Conservation (phyloP, 2,329 filamentous ascomycete genomes). For the Aulographum hederae region DNA sequence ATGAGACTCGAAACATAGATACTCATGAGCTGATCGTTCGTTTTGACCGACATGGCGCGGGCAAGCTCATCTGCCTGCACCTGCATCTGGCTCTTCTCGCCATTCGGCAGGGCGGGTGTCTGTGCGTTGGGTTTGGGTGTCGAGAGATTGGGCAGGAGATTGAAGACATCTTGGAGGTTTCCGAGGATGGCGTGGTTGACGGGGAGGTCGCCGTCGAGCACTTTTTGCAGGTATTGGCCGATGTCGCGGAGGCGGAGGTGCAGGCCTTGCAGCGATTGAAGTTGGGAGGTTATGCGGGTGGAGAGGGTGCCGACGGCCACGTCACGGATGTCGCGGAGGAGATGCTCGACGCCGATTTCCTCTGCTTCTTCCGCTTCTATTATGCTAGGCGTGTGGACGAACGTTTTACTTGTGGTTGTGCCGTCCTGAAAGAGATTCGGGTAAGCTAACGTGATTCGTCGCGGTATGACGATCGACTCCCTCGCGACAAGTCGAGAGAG, state of each 20-base stretch:
- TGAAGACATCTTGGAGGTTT: conserved; percentile 98
- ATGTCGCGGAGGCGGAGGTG: conserved; percentile 92
- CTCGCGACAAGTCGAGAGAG: neutral
- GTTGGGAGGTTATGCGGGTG: conserved; percentile 90
- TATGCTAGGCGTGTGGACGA: conserved; percentile 93
- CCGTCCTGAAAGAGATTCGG: conserved; percentile 49
- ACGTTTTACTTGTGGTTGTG: conserved; percentile 90
- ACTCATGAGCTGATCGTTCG: conserved; percentile 95
- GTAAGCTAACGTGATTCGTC: conserved; percentile 3
- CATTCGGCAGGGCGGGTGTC: conserved; percentile 27
- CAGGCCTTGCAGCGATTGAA: conserved; percentile 90
- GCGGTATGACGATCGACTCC: neutral
- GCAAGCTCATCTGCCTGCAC: conserved; percentile 48
- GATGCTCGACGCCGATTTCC: conserved; percentile 95
- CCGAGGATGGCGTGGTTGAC: conserved; percentile 95
- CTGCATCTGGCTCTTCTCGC: conserved; percentile 17
- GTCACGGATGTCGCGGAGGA: conserved; percentile 93
- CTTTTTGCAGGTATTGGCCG: conserved; percentile 86
- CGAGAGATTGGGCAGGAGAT: conserved; percentile 87
- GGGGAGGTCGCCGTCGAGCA: conserved; percentile 78
- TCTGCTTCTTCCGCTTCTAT: conserved; percentile 98
- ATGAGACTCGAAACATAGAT: conserved; percentile 97
- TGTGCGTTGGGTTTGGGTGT: conserved; percentile 50
- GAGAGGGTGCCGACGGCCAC: conserved; percentile 94
- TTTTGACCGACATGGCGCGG: conserved; percentile 97